Percentiles rank a stretch among this genome's conserved stretches.
Evolutionary conservation across 306 rosid species (phyloP).

Genomic region (Urtica urens): DNA sequence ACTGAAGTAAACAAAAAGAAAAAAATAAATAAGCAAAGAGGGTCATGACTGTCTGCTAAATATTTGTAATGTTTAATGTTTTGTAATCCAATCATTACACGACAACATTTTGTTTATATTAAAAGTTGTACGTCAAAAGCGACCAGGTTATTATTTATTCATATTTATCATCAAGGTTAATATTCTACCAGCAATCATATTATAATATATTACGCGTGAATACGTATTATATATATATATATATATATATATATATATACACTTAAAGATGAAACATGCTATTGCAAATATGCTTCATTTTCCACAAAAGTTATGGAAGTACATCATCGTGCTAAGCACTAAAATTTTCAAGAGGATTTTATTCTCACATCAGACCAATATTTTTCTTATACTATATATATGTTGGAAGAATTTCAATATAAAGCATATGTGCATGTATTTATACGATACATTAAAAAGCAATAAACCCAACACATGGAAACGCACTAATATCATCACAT

Average conservation of each 20-base stretch:
- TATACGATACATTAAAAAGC: slow-evolving; percentile 1
- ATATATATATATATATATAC: not conserved
- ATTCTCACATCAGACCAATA: not conserved
- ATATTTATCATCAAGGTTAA: too few relatives aligned
- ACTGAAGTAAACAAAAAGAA: not conserved
- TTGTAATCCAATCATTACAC: not conserved
- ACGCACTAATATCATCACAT: not conserved
- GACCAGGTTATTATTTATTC: not conserved
- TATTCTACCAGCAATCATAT: too few relatives aligned
- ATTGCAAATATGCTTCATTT: not conserved
- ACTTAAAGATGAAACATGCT: not conserved
- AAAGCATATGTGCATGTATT: slow-evolving; percentile 8
- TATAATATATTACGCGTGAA: too few relatives aligned
- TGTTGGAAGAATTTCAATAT: not conserved
- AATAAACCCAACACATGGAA: slow-evolving; percentile 5
- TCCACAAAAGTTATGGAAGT: slow-evolving; percentile 1
- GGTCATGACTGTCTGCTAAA: not conserved
- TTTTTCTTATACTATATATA: not conserved
- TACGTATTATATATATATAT: not conserved
- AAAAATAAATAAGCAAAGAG: too few relatives aligned
- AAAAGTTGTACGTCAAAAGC: not conserved
- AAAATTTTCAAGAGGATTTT: slow-evolving; percentile 11
- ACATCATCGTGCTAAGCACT: slow-evolving; percentile 35
- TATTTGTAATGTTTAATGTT: not conserved
- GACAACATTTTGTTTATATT: not conserved